phyloP scores from a whole-genome alignment of 768 basidiomycete genomes.

The Pleurotus tuoliensis region DNA sequence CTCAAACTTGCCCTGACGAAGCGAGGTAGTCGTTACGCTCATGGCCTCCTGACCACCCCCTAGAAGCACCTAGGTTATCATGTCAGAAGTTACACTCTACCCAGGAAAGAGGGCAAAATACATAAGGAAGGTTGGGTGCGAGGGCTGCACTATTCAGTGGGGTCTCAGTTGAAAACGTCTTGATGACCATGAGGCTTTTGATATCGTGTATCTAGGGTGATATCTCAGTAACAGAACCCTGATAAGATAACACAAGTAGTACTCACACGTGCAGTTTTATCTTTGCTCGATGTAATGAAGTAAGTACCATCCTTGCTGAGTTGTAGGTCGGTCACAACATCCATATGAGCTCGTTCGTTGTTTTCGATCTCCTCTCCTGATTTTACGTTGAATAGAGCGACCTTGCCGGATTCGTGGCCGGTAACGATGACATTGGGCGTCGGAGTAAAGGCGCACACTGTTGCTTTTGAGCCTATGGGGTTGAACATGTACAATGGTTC shows the following conservation, averaged over 20 bases:
- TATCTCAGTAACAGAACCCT: not conserved
- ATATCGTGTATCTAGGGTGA: conserved; percentile 74
- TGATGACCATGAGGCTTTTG: conserved; percentile 84
- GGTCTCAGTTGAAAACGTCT: conserved; percentile 90
- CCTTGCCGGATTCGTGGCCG: conserved; percentile 95
- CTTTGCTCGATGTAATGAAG: conserved; percentile 95
- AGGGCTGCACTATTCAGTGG: conserved; percentile 93
- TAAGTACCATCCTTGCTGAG: conserved; percentile 87
- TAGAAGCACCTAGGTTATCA: conserved; percentile 60
- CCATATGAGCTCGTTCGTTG: conserved; percentile 87
- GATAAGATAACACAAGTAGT: not conserved
- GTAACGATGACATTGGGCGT: conserved; percentile 79
- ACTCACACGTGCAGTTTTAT: conserved; percentile 89
- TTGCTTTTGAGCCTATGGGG: conserved; percentile 93
- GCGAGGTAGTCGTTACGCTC: conserved; percentile 92
- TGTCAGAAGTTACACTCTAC: not conserved
- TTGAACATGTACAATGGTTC: conserved; percentile 80
- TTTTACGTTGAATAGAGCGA: conserved; percentile 86
- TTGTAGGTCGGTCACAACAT: conserved; percentile 89
- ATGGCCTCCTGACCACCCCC: conserved; percentile 99
- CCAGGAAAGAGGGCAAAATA: conserved; percentile 26
- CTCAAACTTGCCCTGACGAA: conserved; percentile 96
- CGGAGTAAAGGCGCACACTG: conserved; percentile 88
- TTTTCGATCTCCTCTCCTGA: conserved; percentile 77
- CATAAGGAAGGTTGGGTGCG: conserved; percentile 81